Evolutionary conservation across 805 yeast genomes (phyloP).

Genomic region (Ogataea philodendri): DNA sequence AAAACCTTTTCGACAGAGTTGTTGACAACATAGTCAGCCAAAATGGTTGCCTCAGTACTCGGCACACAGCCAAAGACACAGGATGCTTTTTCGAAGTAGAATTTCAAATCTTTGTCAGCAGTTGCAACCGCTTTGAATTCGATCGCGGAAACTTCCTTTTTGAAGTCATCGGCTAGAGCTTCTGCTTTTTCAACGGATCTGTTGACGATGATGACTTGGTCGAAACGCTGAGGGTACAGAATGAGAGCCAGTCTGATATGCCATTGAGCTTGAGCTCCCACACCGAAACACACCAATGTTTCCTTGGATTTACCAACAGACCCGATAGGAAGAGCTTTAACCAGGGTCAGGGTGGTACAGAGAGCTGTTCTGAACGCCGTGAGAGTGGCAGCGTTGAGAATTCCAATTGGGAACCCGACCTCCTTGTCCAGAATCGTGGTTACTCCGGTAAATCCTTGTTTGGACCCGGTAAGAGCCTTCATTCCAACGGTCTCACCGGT

Average conservation of each 20-base stretch:
- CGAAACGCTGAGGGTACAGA: constrained; percentile 38
- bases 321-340: constrained; percentile 33
- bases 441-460: constrained; percentile 58
- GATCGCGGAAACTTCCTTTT: constrained; percentile 33
- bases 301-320: constrained; percentile 24
- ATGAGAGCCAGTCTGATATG: constrained; percentile 46
- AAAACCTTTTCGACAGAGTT: constrained; percentile 32
- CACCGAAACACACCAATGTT: constrained; percentile 48
- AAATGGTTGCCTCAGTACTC: constrained; percentile 47
- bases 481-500: constrained; percentile 54
- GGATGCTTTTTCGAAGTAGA: constrained; percentile 38
- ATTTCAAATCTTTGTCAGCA: constrained; percentile 17
- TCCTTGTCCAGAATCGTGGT: constrained; percentile 48
- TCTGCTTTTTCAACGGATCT: constrained; percentile 42
- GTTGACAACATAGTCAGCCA: constrained; percentile 30
- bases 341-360: constrained; percentile 49
- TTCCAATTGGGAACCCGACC: constrained; percentile 51
- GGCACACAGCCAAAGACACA: constrained; percentile 64
- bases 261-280: constrained; percentile 67
- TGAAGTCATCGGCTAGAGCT: constrained; percentile 31
- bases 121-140: constrained; percentile 22
- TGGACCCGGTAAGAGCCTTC: constrained; percentile 58
- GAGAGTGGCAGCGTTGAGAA: constrained; percentile 54
- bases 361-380: constrained; percentile 71
- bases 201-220: constrained; percentile 45